Base-by-base conservation (phyloP, 2,329 filamentous ascomycete genomes). In the Cladophialophora immunda region DNA sequence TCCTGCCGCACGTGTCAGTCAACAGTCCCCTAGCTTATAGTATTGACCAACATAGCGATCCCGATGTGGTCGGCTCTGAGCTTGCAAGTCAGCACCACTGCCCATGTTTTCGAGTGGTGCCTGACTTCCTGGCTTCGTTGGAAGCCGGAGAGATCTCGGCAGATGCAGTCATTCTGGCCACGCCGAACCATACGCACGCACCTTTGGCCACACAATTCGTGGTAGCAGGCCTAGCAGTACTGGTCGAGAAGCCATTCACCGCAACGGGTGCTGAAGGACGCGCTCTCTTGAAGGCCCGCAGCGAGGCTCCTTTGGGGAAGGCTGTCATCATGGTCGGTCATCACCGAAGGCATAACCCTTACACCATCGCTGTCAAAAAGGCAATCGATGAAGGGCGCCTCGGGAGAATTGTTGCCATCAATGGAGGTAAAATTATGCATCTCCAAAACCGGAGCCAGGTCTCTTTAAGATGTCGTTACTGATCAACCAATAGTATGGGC, bases 161-260 rank as follows among this genome's bases (percentile, higher is more conserved):
- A 22, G 62, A 68, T 38, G 62, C 41, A 13, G 68, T 65, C 19
- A 66, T 70, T 25, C 38, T 71, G 30, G 67, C 61, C 58, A 70
- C 67, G 0, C 69, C 69, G 9, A 71, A 66, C 47, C 52, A 64
- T 25, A 66, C 62, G 5, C 69, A 71, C 41, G 68, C 66, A 6
- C 3, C 55, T 17, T n/a, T 71, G 30, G 58, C 34, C 7, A 22
- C 57, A 3, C 27, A 66, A 17, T 55, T 71, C n/a, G 61, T 62
- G 15, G 8, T 27, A 19, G 58, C 58, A 11, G 67, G 65, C 19
- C 22, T 71, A 13, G 32, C 67, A n/a, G 41, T 71, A n/a, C 45
- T 71, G n/a, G 53, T 64, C 19, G 68, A 71, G 59, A 71, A 71
- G 60, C 69, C 69, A 17, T 36, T 71, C 6, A 62, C 54, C 17